A percentile compares a stretch with the other conserved stretches of the same genome.
Evolutionary conservation across 192 early-diverging fungal species (phyloP).

Genomic region (Coemansia erecta): DNA sequence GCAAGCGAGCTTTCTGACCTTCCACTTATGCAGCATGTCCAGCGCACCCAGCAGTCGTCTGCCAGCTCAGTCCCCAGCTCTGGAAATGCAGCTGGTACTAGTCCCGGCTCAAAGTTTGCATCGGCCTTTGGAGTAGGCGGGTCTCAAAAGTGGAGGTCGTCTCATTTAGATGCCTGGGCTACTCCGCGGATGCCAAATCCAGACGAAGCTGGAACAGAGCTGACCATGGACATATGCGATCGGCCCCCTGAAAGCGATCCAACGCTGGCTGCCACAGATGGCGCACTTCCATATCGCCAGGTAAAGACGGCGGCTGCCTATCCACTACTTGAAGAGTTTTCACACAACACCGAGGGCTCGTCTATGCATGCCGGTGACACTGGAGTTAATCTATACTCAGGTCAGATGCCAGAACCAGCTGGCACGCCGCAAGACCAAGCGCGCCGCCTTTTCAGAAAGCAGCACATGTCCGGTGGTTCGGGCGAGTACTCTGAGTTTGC

Average conservation of each 20-base stretch:
- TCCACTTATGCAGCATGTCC: conserved; percentile 18
- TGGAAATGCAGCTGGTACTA: background rate
- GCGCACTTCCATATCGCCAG: conserved; percentile 32
- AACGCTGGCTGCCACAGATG: conserved; percentile 30
- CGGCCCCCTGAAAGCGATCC: conserved; percentile 41
- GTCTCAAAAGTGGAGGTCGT: background rate
- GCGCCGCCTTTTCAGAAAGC: conserved; percentile 1
- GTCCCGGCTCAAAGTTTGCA: conserved; percentile 1
- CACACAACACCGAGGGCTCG: background rate
- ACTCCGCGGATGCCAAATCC: conserved; percentile 12
- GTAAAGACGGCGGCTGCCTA: conserved; percentile 42
- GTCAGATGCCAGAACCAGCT: too few species aligned
- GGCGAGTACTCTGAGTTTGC: conserved; percentile 7
- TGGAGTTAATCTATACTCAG: too few species aligned
- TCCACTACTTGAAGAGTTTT: conserved; percentile 25
- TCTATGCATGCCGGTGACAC: background rate
- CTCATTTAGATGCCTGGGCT: background rate
- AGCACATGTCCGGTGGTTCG: background rate
- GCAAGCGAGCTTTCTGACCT: conserved; percentile 38
- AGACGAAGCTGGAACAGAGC: conserved; percentile 36
- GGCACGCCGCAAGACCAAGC: too few species aligned
- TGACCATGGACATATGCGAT: conserved; percentile 43
- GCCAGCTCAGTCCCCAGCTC: conserved; percentile 2
- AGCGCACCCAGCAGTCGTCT: conserved; percentile 6
- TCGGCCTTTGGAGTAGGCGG: conserved; percentile 8